Base-by-base conservation (phyloP, 257 asterid genomes). In the Nicotiana attenuata region DNA sequence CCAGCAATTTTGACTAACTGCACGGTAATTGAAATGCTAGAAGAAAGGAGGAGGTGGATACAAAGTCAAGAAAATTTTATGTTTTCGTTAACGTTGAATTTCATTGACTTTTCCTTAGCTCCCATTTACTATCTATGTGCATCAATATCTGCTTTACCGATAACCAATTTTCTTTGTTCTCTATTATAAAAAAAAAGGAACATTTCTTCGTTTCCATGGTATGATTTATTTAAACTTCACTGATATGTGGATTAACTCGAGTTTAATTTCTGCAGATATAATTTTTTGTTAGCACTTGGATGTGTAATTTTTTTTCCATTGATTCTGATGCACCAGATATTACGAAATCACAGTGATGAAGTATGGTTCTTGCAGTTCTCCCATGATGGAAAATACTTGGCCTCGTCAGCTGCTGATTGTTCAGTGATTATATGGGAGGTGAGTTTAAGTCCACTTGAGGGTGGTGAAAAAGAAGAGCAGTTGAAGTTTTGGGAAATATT, bases 321-420 rank as follows among this genome's bases (percentile, higher is more conserved):
- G 78, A 41, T 71, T 69, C 9, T 84, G 31, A 85, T 82, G 79
- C 76, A 73, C 86, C 92, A 94, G 97, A 87, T 91, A 87, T 81
- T 92, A 77, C 82, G 81, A 65, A 97, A 88, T 65, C 98, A 94
- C 86, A 77, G 66, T 17, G 92, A 86, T 83, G 97, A 94, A 87
- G 90, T 94, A 81, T 92, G 97, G 98, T 88, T 88, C 87, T 86
- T 94, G 92, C 94, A 92, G 81, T 94, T 94, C 86, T 91, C 98
- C 81, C 92, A 92, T 81, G 86, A 85, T 80, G 98, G 98, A 75
- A 90, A 90, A 88, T 94, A 90, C 85, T 86, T 94, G 86, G 98
- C 97, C 50, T 94, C 97, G 10, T 90, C 97, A 57, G 91, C 97
- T 77, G 88, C 87, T 77, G 97, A 92, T 85, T 79, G 82, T 84